Evolutionary conservation across 345 rosid genomes (phyloP).

Genomic region (Corymbia maculata): DNA sequence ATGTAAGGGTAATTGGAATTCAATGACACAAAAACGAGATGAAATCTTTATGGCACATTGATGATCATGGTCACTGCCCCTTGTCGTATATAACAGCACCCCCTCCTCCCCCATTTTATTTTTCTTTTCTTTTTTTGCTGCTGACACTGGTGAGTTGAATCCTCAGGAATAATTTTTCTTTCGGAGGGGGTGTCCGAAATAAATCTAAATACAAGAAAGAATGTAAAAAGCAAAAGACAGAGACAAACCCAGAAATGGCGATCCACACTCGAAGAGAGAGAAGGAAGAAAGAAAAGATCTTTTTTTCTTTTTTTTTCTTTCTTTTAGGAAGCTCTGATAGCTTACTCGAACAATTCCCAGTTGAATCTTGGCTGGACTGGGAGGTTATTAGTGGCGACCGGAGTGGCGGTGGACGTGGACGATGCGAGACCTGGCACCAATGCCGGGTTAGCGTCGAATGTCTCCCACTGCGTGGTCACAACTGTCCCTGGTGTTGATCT

Average conservation of each 20-base stretch:
- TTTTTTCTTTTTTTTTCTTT: not conserved
- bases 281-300: not conserved
- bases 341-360: slow-evolving; percentile 84
- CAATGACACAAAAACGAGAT: not conserved
- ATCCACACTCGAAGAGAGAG: slow-evolving; percentile 38
- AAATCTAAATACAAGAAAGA: slow-evolving; percentile 85
- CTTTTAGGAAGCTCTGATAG: not conserved
- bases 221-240: slow-evolving; percentile 37
- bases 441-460: slow-evolving; percentile 51
- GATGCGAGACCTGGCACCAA: slow-evolving; percentile 23
- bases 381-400: not conserved
- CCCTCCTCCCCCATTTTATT: not conserved
- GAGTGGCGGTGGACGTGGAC: slow-evolving; percentile 10
- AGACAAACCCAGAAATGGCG: slow-evolving; percentile 29
- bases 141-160: not conserved
- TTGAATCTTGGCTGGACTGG: slow-evolving; percentile 57
- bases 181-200: slow-evolving; percentile 20
- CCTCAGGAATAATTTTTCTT: not conserved
- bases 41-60: not conserved
- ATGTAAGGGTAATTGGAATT: not conserved
- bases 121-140: not conserved
- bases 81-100: not conserved
- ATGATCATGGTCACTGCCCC: not conserved
- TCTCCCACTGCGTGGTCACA: slow-evolving; percentile 90
- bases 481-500: slow-evolving; percentile 43